These are phyloP conservation scores for Sporisorium scitamineum DNA, from an alignment of 1,284 basidiomycete species.

Conservation along the genomic window DNA sequence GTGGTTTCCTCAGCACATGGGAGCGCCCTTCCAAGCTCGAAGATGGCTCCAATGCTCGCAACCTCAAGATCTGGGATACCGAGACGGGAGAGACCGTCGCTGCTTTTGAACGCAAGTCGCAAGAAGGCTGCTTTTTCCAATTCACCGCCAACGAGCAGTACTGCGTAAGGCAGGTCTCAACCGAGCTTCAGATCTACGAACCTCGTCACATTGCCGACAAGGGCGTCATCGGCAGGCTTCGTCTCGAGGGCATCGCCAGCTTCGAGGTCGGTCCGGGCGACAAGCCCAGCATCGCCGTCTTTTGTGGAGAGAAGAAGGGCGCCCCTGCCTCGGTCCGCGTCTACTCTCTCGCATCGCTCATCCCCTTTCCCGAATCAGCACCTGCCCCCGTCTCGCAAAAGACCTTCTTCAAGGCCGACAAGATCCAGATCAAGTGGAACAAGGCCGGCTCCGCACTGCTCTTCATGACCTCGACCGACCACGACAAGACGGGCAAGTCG, in stretches of 20 bases:
- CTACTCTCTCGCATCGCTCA: conserved; percentile 79
- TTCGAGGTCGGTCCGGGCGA: conserved; percentile 83
- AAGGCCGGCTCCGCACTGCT: conserved; percentile 79
- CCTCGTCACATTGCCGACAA: conserved; percentile 80
- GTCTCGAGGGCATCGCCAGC: conserved; percentile 82
- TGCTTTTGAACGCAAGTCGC: conserved; percentile 84
- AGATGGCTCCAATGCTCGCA: conserved; percentile 81
- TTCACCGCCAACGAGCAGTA: conserved; percentile 92
- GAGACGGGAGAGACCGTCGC: conserved; percentile 84
- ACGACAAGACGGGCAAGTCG: conserved; percentile 95
- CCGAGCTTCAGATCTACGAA: conserved; percentile 88
- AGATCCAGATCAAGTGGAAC: conserved; percentile 96
- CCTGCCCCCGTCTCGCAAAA: conserved; percentile 74
- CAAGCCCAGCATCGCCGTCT: conserved; percentile 86
- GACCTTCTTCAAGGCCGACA: conserved; percentile 96
- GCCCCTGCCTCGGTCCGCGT: conserved; percentile 91
- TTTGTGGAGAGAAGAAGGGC: conserved; percentile 94
- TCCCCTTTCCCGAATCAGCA: conserved; percentile 76
- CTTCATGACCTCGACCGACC: conserved; percentile 92
- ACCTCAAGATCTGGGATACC: conserved; percentile 84
- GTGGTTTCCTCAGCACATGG: conserved; percentile 92
- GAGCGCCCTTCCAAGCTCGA: conserved; percentile 84
- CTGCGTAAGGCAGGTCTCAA: conserved; percentile 82
- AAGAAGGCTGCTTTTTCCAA: conserved; percentile 80
- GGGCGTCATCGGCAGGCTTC: conserved; percentile 83